Conservation (phyloP, 257 asterid species). For the Ophiorrhiza pumila region DNA sequence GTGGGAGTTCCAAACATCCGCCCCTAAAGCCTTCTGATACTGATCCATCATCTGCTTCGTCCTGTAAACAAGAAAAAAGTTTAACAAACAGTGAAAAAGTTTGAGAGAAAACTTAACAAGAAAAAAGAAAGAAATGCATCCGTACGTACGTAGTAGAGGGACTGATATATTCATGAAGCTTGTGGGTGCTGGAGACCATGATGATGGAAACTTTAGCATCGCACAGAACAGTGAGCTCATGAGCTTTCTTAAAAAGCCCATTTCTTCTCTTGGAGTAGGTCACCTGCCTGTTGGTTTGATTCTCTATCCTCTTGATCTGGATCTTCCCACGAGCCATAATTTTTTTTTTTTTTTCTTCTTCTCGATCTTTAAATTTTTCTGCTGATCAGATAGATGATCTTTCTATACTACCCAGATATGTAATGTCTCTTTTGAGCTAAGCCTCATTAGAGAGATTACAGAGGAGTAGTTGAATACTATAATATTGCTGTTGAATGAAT, state of each 20-base stretch:
- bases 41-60: conserved; percentile 78
- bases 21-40: conserved; percentile 67
- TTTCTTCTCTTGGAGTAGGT: conserved; percentile 97
- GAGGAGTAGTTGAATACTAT: neutral
- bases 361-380: too few species aligned
- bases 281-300: conserved; percentile 94
- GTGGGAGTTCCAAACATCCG: conserved; percentile 81
- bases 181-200: conserved; percentile 77
- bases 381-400: neutral
- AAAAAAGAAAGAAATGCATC: neutral
- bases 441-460: neutral
- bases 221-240: conserved; percentile 86
- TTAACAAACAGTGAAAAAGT: neutral
- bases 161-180: conserved; percentile 92
- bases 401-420: neutral
- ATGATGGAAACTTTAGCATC: conserved; percentile 87
- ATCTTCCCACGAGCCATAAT: conserved; percentile 95
- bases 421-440: neutral
- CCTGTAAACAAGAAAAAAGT: conserved; percentile 27
- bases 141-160: conserved; percentile 48
- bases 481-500: neutral
- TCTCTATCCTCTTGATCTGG: conserved; percentile 95
- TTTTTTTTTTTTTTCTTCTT: neutral
- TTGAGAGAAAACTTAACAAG: neutral
- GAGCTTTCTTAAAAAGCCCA: conserved; percentile 93